Conservation (phyloP, 192 early-diverging fungal species). For the Backusella parvicylindrica region DNA sequence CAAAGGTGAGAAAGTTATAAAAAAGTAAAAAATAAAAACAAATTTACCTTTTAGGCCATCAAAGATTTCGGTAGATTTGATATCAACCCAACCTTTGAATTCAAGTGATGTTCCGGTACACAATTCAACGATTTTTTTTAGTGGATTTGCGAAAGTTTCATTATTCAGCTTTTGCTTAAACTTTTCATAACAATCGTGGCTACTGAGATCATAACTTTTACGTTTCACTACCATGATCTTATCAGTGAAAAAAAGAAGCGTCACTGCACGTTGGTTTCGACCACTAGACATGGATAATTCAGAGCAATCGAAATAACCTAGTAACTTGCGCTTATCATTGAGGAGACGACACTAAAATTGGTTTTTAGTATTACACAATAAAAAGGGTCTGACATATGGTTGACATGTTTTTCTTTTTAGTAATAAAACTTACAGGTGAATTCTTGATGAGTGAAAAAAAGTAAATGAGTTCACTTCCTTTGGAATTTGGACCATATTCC, state of each 20-base stretch:
- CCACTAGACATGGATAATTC: constrained; percentile 14
- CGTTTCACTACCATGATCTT: constrained; percentile 23
- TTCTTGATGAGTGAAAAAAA: constrained; percentile 16
- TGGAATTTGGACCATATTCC: constrained; percentile 18
- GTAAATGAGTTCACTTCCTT: constrained; percentile 14
- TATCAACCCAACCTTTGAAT: constrained; percentile 11
- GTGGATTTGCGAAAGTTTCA: background rate
- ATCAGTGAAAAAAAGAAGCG: constrained; percentile 27
- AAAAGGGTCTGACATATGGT: background rate
- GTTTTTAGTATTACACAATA: background rate
- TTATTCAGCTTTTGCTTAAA: background rate
- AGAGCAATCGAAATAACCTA: constrained; percentile 20
- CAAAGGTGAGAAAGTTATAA: background rate
- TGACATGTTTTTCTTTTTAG: constrained; percentile 7
- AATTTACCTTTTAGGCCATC: constrained; percentile 12
- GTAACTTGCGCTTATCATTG: constrained; percentile 17
- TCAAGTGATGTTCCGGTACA: background rate
- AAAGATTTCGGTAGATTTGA: background rate
- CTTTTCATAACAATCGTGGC: background rate
- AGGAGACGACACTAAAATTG: background rate
- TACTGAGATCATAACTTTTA: background rate
- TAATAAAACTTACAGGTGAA: constrained; percentile 18
- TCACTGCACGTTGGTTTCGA: constrained; percentile 14
- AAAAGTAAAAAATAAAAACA: background rate
- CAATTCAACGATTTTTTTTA: background rate